Evolutionary conservation across 495 filamentous ascomycete species (phyloP).

Genomic region (Alectoria sarmentosa): DNA sequence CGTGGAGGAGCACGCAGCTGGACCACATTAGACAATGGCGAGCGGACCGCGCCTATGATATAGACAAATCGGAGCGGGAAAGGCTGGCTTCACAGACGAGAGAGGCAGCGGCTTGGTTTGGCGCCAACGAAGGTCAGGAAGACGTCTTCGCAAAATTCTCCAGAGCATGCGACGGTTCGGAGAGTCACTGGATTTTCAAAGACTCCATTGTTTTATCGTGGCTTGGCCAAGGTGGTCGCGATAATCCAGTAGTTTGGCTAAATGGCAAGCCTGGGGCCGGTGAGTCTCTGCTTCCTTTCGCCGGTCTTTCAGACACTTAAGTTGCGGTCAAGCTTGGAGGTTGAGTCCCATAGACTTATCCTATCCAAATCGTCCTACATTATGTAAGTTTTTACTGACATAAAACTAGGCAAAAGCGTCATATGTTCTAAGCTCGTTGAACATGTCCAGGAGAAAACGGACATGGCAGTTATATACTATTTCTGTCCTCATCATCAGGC

Average conservation of each 20-base stretch:
- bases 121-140: constrained; percentile 20
- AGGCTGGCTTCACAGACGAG: constrained; percentile 5
- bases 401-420: constrained; percentile 24
- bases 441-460: constrained; percentile 8
- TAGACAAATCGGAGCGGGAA: constrained; percentile 14
- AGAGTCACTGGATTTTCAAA: constrained; percentile 16
- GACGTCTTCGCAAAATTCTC: constrained; percentile 10
- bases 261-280: constrained; percentile 25
- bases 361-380: neutral
- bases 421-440: constrained; percentile 25
- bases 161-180: neutral
- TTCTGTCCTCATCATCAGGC: constrained; percentile 19
- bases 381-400: neutral
- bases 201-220: constrained; percentile 12
- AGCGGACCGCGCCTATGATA: constrained; percentile 9
- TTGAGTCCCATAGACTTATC: neutral
- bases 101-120: constrained; percentile 19
- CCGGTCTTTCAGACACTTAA: neutral
- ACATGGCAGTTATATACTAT: constrained; percentile 17
- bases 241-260: constrained; percentile 19
- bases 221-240: constrained; percentile 7
- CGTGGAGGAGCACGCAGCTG: constrained; percentile 14
- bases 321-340: neutral
- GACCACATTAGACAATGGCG: constrained; percentile 9
- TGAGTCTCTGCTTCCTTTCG: constrained; percentile 9